These are phyloP conservation scores for Vishniacozyma victoriae DNA, from an alignment of 768 basidiomycete genomes.

Conservation along the genomic window DNA sequence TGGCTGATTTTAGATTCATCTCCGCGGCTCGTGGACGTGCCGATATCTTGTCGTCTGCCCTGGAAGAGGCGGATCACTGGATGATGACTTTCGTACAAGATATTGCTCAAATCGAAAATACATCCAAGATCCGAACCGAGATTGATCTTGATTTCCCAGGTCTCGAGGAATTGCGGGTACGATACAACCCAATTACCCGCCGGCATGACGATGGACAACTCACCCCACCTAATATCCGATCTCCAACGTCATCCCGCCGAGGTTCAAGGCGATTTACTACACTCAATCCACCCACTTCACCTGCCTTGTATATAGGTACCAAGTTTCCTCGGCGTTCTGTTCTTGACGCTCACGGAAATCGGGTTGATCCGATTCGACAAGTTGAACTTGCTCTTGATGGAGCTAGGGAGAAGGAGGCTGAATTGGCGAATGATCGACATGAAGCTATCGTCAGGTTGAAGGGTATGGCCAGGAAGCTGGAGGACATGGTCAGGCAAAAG, in stretches of 20 bases:
- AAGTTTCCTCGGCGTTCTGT: conserved; percentile 9
- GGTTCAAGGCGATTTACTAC: neutral
- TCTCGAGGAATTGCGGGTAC: conserved; percentile 1
- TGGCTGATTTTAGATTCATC: neutral
- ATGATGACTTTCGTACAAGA: conserved; percentile 22
- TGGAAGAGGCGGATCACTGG: conserved; percentile 15
- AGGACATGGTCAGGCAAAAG: conserved; percentile 16
- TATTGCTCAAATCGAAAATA: conserved; percentile 13
- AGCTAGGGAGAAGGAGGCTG: conserved; percentile 1
- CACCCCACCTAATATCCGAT: conserved; percentile 3
- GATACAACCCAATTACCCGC: neutral
- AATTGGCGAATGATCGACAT: conserved; percentile 6
- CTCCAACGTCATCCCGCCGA: conserved; percentile 1
- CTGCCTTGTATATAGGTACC: neutral
- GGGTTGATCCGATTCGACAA: conserved; percentile 12
- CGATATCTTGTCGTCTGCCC: conserved; percentile 7
- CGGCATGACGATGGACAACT: neutral
- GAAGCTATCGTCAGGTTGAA: conserved; percentile 2
- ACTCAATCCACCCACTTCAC: neutral
- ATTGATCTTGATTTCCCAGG: conserved; percentile 11
- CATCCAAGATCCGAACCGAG: conserved; percentile 9
- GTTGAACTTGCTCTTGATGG: conserved; percentile 6
- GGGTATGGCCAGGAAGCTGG: conserved; percentile 11
- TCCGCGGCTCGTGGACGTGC: conserved; percentile 7
- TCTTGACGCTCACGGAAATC: conserved; percentile 10